Base-by-base conservation (phyloP, 2,329 filamentous ascomycete species). In the Sclerotinia sclerotiorum region DNA sequence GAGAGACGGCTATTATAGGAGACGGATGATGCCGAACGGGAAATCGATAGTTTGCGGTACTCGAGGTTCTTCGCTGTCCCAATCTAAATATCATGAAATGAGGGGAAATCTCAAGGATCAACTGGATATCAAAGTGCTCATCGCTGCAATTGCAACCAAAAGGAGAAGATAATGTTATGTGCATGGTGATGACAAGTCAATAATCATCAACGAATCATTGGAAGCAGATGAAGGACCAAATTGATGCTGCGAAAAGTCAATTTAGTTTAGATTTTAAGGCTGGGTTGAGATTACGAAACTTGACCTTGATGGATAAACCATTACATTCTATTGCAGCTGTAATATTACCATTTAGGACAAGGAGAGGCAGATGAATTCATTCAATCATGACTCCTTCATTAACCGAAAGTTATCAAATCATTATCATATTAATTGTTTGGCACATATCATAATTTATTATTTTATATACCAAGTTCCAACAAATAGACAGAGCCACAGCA, bases 81-180 rank as follows among this genome's bases (percentile, higher is more conserved):
- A 63, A 67, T 49, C 67, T 62, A 48, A 65, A 68, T 60, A 58
- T 35, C 48, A 27, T 55, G 56, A 60, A 67, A 69, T 70, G 71
- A 70, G 71, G 68, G 71, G 71, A 69, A 72, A 51, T 35, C 32
- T 51, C 55, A 24, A 61, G 64, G 64, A 52, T 52, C 44, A 29
- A 67, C 32, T 49, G 19, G 24, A 27, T 61, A 68, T 56, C 62
- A 60, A 58, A 35, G 39, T 54, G 27, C 24, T 67, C 61, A 67
- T 72, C 49, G 65, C 60, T 69, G 71, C 68, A 69, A 65, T 55
- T 51, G n/a, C 55, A 49, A 51, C 65, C 67, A 46, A 48, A 71
- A 64, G 44, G n/a, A 71, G 69, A 67, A n/a, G n/a, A n/a, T n/a
- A n/a, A 69, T 68, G 63, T 42, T 24, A 65, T 49, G 63, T 61